Evolutionary conservation across 2,329 filamentous ascomycete species (phyloP), one percentile per base, ranked within the genome.

Genomic region (Colletotrichum sp.): DNA sequence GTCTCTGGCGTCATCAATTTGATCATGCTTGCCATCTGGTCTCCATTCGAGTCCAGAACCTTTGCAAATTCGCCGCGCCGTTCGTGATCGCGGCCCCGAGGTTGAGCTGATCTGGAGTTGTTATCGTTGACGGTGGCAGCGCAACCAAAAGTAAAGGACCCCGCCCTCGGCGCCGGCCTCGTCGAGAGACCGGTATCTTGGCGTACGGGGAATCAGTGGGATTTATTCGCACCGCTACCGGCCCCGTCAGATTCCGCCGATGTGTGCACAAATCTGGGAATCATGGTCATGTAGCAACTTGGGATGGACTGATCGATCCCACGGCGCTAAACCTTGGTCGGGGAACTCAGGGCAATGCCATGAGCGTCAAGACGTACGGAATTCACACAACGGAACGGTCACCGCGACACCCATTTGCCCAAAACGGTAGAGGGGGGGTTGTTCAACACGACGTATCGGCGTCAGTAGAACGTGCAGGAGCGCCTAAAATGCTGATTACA

Each of bases 141-240:
- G 55, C 13, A 59, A 59, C 66, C 24, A 64, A 30, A 44, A 28
- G 30, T 24, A 44, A 24, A 60, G 59, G 64, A 59, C 64, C 64
- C 74, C 74, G 70, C 64, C 34, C 57, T 73, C 74, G 70, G 74
- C 59, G 64, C 59, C 70, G 74, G 74, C 71, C 44, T 73, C 49
- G 16, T 65, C 57, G 52, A 68, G 34, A 69, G 24, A 34, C 74
- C 74, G 74, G 71, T 3, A 36, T 39, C 64, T 69, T 60, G 64
- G 59, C 64, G 28, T 26, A 32, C 70, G 74, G 70, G 59, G 57
- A 28, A n/a, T 36, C 57, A 44, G 63, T 63, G 39, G 30, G 32
- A 49, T 36, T 60, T 71, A n/a, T 63, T 72, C 21, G 49, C 44
- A 64, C 64, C 39, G 73, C 60, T 49, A 24, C 39, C 69, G 73